Base-by-base conservation (phyloP, 2,329 filamentous ascomycete genomes). In the Dactylellina drechsleri region DNA sequence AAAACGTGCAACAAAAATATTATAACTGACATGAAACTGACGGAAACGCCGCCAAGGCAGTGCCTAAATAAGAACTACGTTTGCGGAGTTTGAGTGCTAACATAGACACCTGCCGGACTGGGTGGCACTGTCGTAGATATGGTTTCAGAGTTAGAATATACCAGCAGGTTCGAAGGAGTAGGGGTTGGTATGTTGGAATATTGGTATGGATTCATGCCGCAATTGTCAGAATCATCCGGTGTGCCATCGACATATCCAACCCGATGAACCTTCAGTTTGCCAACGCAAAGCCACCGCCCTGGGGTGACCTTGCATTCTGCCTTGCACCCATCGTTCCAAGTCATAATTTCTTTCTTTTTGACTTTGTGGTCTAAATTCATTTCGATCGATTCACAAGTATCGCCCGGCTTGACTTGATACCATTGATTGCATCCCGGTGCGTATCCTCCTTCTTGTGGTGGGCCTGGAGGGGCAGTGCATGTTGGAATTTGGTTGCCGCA, bases 391-490 rank as follows among this genome's bases (percentile, higher is more conserved):
- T 56, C n/a, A 41, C 71, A 75, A 28, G 43, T 68, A 20, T 75
- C 71, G 4, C 57, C 58, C 10, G 45, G 13, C 43, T 68, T 47
- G n/a, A 75, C 56, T 2, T 47, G 23, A 12, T 75, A 65, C 71
- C 71, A 75, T 57, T 75, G 71, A 43, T 75, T 75, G 45, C 71
- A 75, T 2, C n/a, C 45, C 8, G 43, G 10, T 28, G 57, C 40
- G 36, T 60, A 47, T 3, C 20, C 16, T 1, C 54, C 54, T 2
- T 28, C 52, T 41, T 68, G 56, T 7, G 53, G 58, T 20, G 57
- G 64, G 12, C 71, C 71, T 31, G 71, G 71, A 15, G 71, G 71
- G 5, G 50, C 47, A 10, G 71, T 75, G 23, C 71, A 75, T 10
- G 62, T 47, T 23, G 71, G 64, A 8, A 75, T 64, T 12, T 68